Base-by-base conservation (phyloP, 768 basidiomycete species). In the Sporobolomyces phaffii region DNA sequence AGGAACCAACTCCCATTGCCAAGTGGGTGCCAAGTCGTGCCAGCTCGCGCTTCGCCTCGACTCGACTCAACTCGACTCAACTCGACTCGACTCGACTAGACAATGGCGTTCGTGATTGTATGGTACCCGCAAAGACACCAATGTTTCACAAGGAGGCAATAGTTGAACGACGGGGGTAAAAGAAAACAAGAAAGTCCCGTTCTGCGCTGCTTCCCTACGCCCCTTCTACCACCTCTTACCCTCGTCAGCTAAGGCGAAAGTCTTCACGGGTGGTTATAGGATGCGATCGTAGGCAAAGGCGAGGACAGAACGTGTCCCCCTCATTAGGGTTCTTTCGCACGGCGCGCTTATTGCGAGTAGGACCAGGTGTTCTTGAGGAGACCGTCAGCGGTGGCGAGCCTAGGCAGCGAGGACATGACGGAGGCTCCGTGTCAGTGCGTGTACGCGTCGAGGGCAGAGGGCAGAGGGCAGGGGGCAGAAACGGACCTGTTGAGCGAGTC, bases 301-400 rank as follows among this genome's bases (percentile, higher is more conserved):
- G 41, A 58, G 56, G 56, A 58, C 56, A 45, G n/a, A n/a, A n/a
- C n/a, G n/a, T n/a, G n/a, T n/a, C n/a, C n/a, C n/a, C n/a, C n/a
- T n/a, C n/a, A n/a, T n/a, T n/a, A n/a, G n/a, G n/a, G n/a, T n/a
- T n/a, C n/a, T n/a, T n/a, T n/a, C n/a, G n/a, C n/a, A n/a, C n/a
- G n/a, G n/a, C 4, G 9, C 62, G 44, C 73, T 84, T 86, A 98
- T 83, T 94, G 93, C 83, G 87, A 84, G 86, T 89, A 90, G 73
- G 86, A 87, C 91, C 91, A 98, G 78, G 91, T 91, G 79, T 91
- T 91, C 78, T 90, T 87, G 79, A 98, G 88, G 79, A 96, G 80
- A 72, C 96, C 96, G 72, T 88, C 90, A 81, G 87, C 87, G 70
- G 93, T 96, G 67, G 93, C 92, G 79, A 98, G 82, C 78, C 92